These are phyloP conservation scores for Erysimum cheiri DNA, from an alignment of 441 rosid genomes.

Conservation along the genomic window DNA sequence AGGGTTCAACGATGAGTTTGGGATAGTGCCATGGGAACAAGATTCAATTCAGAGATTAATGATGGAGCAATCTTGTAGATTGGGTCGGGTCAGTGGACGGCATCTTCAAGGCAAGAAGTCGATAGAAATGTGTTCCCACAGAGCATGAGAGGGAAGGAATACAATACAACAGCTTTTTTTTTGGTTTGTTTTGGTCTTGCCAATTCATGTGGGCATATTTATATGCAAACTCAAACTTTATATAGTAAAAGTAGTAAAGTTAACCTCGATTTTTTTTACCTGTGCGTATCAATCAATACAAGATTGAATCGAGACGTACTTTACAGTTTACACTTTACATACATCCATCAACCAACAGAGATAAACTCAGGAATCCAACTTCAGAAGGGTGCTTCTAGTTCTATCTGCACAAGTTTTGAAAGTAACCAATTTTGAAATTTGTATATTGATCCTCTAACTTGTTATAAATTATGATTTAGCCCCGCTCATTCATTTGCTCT, in stretches of 20 bases:
- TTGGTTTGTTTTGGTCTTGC: not conserved
- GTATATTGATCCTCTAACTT: conserved; percentile 1
- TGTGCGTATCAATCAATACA: not conserved
- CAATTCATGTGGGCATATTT: conserved; percentile 21
- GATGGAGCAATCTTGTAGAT: conserved; percentile 74
- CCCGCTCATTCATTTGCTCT: not conserved
- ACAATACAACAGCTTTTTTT: conserved; percentile 4
- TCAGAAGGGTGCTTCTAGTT: too few species aligned
- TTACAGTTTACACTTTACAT: too few species aligned
- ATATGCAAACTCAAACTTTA: conserved; percentile 12
- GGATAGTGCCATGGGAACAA: conserved; percentile 78
- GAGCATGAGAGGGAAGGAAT: conserved; percentile 42
- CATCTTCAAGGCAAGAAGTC: conserved; percentile 44
- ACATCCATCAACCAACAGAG: not conserved
- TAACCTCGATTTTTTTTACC: not conserved
- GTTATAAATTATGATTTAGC: not conserved
- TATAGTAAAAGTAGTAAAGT: conserved; percentile 9
- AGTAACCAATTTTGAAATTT: not conserved
- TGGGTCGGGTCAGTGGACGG: conserved; percentile 55
- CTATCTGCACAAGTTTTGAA: too few species aligned
- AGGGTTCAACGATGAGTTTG: conserved; percentile 79
- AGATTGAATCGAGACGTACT: not conserved
- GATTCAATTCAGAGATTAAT: conserved; percentile 58
- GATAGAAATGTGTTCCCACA: conserved; percentile 56
- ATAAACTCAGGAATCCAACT: too few species aligned